Evolutionary conservation across 108 stramenopile species (phyloP), one percentile per base, ranked within the genome.

Genomic region (Epithemia pelagica): DNA sequence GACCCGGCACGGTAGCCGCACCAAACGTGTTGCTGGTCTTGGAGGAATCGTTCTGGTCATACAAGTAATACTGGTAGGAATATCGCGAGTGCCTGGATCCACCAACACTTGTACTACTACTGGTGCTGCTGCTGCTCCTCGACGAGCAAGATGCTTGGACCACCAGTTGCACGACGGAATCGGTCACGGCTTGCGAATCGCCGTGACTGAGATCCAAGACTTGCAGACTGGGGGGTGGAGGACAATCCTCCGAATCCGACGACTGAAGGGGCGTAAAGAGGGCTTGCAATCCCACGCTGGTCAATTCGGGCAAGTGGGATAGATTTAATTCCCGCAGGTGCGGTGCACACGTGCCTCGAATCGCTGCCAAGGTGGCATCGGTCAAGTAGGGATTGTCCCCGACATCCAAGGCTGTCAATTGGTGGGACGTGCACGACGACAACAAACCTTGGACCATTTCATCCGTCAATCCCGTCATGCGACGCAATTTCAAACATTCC

Each of bases 191-290:
- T 32, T 86, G 79, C 51, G 80, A 71, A 32, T 82, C 79, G 58
- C 84, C 82, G 23, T 74, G 63, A 24, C 78, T 74, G 22, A 88
- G 30, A 61, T 84, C 71, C 25, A 92, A 63, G 20, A 78, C 75
- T 20, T 79, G 75, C 22, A 92, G 68, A 66, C 72, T 78, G 22
- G 91, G 91, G 3, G 83, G 70, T n/a, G n/a, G n/a, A n/a, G n/a
- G n/a, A n/a, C n/a, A n/a, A n/a, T n/a, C n/a, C n/a, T n/a, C n/a
- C 18, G 82, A 76, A 1, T 31, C 53, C 28, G 89, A 66, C 15
- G 82, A 83, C 7, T 71, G 70, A 52, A 92, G 74, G 30, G 61
- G 71, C 28, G 86, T 84, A 59, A 92, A 92, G 52, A 92, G 75
- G 20, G 87, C 78, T 55, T 82, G 79, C 30, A 92, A 65, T 28